Base-by-base conservation (phyloP, 1,139 yeast species). In the Yamadazyma aaseri region DNA sequence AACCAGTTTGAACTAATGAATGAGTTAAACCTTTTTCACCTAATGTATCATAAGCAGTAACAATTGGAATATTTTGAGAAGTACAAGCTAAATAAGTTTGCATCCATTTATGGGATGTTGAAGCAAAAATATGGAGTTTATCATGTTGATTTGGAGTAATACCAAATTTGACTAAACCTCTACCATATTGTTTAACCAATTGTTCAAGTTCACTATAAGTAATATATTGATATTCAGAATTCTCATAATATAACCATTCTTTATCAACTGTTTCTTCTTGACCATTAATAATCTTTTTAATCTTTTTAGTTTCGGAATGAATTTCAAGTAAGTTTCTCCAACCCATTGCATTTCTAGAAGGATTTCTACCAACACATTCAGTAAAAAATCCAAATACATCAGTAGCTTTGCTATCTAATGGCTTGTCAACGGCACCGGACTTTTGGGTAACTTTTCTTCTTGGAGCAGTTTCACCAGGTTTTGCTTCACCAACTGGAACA, bases 41-140 rank as follows among this genome's bases (percentile, higher is more conserved):
- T 45, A 92, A 72, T 25, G 98, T 90, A 60, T 92, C 99, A 61
- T 92, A 92, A 25, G 98, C 97, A 18, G 99, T 94, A 29, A 89
- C 98, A 42, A 86, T 76, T 16, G 97, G 86, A 41, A 94, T 80
- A 34, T 77, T 65, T 60, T 89, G 96, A 39, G 87, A 66, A 50
- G 78, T 76, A 34, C 86, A 73, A 11, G 90, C 96, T 46, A 89
- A 61, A 46, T 82, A 92, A 26, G 87, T 75, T 63, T 86, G 86
- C 84, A 92, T 76, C 98, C 98, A 92, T 54, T 77, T 78, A 36
- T 79, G 84, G 21, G 95, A 83, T 17, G 96, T 83, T 21, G 85
- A 63, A 23, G 96, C 96, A 62, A 81, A 94, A 36, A 92, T 73
- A 60, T 90, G 96, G 49, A 90, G 58, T 50, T 76, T 79, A 47